Evolutionary conservation across 192 early-diverging fungal species (phyloP), one percentile per base, ranked within the genome.

Genomic region (Umbelopsis isabellina): DNA sequence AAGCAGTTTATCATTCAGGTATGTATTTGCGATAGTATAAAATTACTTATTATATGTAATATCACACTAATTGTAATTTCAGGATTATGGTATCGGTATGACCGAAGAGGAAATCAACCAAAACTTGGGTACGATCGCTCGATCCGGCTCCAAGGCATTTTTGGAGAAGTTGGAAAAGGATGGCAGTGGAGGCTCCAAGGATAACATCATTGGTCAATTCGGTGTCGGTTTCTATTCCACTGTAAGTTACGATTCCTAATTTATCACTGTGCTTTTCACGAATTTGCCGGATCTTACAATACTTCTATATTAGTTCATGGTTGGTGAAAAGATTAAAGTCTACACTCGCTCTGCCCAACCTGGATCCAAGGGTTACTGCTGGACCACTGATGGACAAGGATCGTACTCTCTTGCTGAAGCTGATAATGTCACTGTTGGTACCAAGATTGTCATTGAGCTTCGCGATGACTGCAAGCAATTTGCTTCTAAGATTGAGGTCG

Each of bases 171-270:
- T 93, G 30, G 74, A 73, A 16, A 77, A 69, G 18, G 71, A 76
- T 33, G 76, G 65, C n/a, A 47, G 72, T 47, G 75, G 68, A 18
- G 68, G 74, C 18, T 80, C 83, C 30, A 84, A 85, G 64, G 85
- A 93, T 33, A 84, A 82, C 68, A 85, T 95, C 72, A 94, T 93
- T 84, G 93, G 93, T 68, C 91, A 95, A 72, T 95, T 95, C 76
- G 93, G 93, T 83, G 92, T 94, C 37, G 88, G 88, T 35, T 89
- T 88, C 69, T 86, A 86, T 65, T 86, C 84, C 41, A 77, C 81
- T 33, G 64, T 66, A 64, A 78, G 73, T 65, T 49, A 1, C 45
- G 13, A 8, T 67, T 46, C 51, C 15, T 47, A 18, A 21, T 7
- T 52, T 13, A 58, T 21, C n/a, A n/a, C n/a, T 7, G 46, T 13